Evolutionary conservation across 257 asterid genomes (phyloP), one percentile per base, ranked within the genome.

Genomic region (Scutellaria barbata): DNA sequence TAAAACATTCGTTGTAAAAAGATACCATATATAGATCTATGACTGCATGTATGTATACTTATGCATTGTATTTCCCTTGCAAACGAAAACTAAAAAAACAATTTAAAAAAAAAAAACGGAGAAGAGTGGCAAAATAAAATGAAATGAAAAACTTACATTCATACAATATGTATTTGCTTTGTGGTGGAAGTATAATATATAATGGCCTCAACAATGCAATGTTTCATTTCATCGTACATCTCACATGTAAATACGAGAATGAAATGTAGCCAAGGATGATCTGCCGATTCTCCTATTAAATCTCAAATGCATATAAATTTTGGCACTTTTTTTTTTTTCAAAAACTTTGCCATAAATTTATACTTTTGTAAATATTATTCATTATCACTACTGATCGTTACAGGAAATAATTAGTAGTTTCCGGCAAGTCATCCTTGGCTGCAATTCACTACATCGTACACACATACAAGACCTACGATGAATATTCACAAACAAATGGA

Each of bases 391-490:
- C 2, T n/a, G n/a, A n/a, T 30, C 35, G 0, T 13, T 47, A 13
- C 53, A 12, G 7, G 53, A 47, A 12, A 11, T 1, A 7, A 42
- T 1, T 42, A 33, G 41, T 25, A 12, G 1, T 1, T n/a, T 30
- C 69, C 87, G 89, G 87, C 89, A 82, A 85, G 73, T 85, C 89
- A 85, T 82, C 85, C 87, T 82, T 85, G 89, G 87, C 87, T 85
- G 76, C 89, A 82, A 5, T 52, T 54, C 69, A 55, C 45, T 54
- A 51, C 81, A 17, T 82, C 85, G 63, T 69, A 72, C 47, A 69
- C 85, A 73, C 85, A 82, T 80, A 82, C 72, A 62, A 77, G 84
- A 77, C 78, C 79, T 55, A 51, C 40, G 78, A 72, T 83, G 88
- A 3, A 0, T 22, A 22, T 22, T 22, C 25, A 22, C 25, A 22